Evolutionary conservation across 148 eudicot species (phyloP), one percentile per base, ranked within the genome.

Genomic region (Camellia sinensis): DNA sequence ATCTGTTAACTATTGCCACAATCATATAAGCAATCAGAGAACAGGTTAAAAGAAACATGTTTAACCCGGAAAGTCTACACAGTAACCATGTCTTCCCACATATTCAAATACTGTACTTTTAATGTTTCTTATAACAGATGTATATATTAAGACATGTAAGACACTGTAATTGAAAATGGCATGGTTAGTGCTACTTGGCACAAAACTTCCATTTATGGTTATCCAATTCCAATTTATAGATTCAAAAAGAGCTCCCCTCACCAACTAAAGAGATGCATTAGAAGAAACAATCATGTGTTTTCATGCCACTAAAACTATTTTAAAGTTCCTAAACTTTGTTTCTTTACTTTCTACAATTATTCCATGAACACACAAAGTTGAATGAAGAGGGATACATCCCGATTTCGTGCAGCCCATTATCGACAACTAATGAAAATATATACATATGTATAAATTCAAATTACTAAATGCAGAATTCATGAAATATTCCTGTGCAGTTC

Each of bases 241-340:
- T n/a, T 41, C 29, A n/a, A 48, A n/a, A 46, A 48, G 74, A 71
- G 11, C 48, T 71, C 57, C 48, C 57, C 57, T 50, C 74, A 71
- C 74, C 74, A 6, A 71, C 59, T 29, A 19, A 48, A 71, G 74
- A 46, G 74, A 50, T 19, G 60, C 60, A 52, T 29, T 71, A 71
- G 41, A 52, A 71, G 75, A 10, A 71, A n/a, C 56, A 50, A 22
- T 71, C 75, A 52, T 21, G 5, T 50, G 59, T 52, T 40, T 22
- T 71, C 19, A 14, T 50, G 41, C 52, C 59, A 71, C 60, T 29
- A 5, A 46, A 70, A 70, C 29, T 18, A 45, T 70, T 45, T 45
- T n/a, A 8, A 45, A n/a, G 54, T 50, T 52, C 5, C 7, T 13
- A 22, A 18, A 21, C 54, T 48, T 52, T 52, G 21, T 13, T 73